Evolutionary conservation across 108 stramenopile genomes (phyloP), one percentile per base, ranked within the genome.

Genomic region (Mediolabrus comicus): DNA sequence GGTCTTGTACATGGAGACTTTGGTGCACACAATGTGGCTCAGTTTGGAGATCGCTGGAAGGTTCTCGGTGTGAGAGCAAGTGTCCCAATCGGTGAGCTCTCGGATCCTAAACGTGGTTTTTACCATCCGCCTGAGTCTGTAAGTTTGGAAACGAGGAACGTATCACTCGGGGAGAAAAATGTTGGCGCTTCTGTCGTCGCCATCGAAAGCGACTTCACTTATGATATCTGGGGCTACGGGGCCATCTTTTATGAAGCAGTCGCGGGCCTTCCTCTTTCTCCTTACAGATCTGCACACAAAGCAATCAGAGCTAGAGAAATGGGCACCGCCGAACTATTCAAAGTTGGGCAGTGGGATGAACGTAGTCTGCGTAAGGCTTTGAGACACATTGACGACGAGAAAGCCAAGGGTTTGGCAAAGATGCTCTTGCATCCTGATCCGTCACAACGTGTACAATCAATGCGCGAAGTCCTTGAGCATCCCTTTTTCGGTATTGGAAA

Each of bases 101-200:
- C 90, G 4, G 76, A 94, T 64, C 92, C 92, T 14, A 79, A 75
- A 10, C 79, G 92, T 58, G 92, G 92, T 7, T 94, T 90, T 55
- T 94, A 89, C 56, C 92, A 94, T 65, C 92, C 92, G 57, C 92
- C 92, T 16, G 92, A 94, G 68, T 68, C 92, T 2, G 88, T 94
- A n/a, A 57, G 83, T 30, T 80, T 91, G 13, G 92, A 94, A 58
- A 87, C 89, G 25, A 75, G 81, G 59, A 66, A 86, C 34, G 83
- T 65, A 1, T 70, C 84, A 24, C 71, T 86, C 3, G 84, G 84
- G 32, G 87, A 89, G 77, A 88, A 83, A 60, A 82, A 69, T 62
- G 82, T 84, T 33, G 63, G 77, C 13, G 90, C 88, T 29, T 72
- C 75, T 26, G 87, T 90, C 30, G 75, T 88, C 8, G 80, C 92